Evolutionary conservation across 768 basidiomycete genomes (phyloP).

Genomic region (Panaeolus cyanescens): DNA sequence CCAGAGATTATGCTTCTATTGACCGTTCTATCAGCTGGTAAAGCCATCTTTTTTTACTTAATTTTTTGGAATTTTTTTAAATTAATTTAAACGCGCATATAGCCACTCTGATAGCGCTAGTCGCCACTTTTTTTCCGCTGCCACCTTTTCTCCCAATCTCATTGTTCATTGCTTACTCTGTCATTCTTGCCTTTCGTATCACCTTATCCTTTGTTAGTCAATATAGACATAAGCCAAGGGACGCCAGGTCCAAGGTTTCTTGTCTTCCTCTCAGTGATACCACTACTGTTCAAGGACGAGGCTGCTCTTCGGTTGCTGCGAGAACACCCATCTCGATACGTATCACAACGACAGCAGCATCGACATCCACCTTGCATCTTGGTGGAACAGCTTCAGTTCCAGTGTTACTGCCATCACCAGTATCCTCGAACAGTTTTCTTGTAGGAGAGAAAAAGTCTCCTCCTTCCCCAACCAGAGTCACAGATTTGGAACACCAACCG

Average conservation of each 20-base stretch:
- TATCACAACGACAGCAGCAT: slow-evolving; percentile 14
- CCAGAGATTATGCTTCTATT: slow-evolving; percentile 19
- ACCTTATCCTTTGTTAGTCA: slow-evolving; percentile 10
- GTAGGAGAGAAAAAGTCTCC: neutral
- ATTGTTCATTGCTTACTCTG: slow-evolving; percentile 24
- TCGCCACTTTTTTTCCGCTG: slow-evolving; percentile 18
- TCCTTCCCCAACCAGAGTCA: slow-evolving; percentile 5
- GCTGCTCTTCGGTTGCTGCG: neutral
- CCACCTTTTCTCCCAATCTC: slow-evolving; percentile 18
- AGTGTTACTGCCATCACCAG: slow-evolving; percentile 8
- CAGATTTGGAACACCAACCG: slow-evolving; percentile 5
- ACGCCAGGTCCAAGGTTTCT: neutral
- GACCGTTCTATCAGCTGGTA: slow-evolving; percentile 21
- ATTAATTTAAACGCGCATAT: slow-evolving; percentile 25
- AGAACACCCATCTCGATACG: slow-evolving; percentile 3
- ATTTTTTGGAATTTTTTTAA: slow-evolving; percentile 10
- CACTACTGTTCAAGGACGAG: neutral
- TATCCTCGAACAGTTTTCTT: neutral
- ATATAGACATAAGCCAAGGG: slow-evolving; percentile 7
- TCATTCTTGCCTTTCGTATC: slow-evolving; percentile 19
- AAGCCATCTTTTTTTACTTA: neutral
- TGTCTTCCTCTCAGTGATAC: slow-evolving; percentile 4
- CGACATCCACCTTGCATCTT: slow-evolving; percentile 22
- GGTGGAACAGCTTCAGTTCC: slow-evolving; percentile 16
- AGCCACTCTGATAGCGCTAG: slow-evolving; percentile 27